Base-by-base conservation (phyloP, 345 rosid genomes). In the Laguncularia racemosa region DNA sequence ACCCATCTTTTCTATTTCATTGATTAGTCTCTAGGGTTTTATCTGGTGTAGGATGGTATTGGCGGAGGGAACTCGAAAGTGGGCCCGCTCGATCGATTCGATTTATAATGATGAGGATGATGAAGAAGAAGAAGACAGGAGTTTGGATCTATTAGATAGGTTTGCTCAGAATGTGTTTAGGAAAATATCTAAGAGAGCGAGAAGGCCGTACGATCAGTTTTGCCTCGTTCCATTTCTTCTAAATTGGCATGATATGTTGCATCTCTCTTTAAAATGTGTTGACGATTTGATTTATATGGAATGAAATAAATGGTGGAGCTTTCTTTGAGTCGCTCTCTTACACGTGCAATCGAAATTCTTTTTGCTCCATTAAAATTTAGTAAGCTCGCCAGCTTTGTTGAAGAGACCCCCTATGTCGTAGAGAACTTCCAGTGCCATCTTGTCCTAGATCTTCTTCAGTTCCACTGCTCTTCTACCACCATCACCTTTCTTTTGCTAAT, bases 191-290 rank as follows among this genome's bases (percentile, higher is more conserved):
- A 86, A 76, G 68, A 74, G 80, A 63, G 87, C 93, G 8, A 77
- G 91, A 89, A 81, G 76, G 93, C 95, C 18, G 91, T 79, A 1
- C 76, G 98, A 50, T 80, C 96, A 18, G 83, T 92, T 65, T 75
- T 92, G 59, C 96, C 96, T 4, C 28, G 60, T 56, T 70, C 92
- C 19, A 80, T 89, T 48, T 74, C 98, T 16, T 75, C 76, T 4
- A 75, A 86, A 48, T 70, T 89, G 74, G 96, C 84, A 61, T 33
- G 7, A 33, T 10, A 33, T 33, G 7, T 33, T 9, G 9, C 40
- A 9, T 23, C 9, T 33, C 40, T 33, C 40, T 9, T 33, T 7
- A 10, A 4, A 33, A 33, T 33, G 11, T 7, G 7, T 23, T 23
- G 28, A 23, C 5, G 5, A 23, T 33, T 6, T 33, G 9, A 33